Conservation (phyloP, 768 basidiomycete genomes). For the Collybia sp. region DNA sequence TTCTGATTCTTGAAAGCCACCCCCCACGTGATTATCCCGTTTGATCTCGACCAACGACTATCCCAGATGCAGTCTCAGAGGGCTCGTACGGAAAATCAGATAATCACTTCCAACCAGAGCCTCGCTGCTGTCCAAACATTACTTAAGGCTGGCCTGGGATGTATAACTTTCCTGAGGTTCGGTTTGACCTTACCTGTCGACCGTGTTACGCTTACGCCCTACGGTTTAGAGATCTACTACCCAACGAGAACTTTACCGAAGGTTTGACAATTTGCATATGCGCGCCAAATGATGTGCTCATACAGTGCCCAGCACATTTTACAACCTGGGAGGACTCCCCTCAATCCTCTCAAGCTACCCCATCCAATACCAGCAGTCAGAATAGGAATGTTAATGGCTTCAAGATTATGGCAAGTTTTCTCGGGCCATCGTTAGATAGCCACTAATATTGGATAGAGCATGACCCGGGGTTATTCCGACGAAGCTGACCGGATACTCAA, state of each 20-base stretch:
- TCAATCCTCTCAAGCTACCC: conserved; percentile 25
- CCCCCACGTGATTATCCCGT: background rate
- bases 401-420: conserved; percentile 53
- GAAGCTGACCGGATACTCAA: conserved; percentile 82
- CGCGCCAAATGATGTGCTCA: conserved; percentile 2
- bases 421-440: background rate
- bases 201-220: conserved; percentile 1
- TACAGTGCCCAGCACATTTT: conserved; percentile 40
- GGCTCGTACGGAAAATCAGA: conserved; percentile 30
- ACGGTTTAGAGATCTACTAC: conserved; percentile 58
- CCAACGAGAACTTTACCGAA: conserved; percentile 74
- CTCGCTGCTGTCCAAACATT: conserved; percentile 69
- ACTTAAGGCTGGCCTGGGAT: conserved; percentile 67
- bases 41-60: background rate
- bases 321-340: conserved; percentile 42
- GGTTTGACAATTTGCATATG: conserved; percentile 30
- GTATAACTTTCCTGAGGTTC: conserved; percentile 73
- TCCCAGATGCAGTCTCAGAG: conserved; percentile 29
- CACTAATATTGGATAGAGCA: conserved; percentile 28
- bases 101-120: conserved; percentile 56
- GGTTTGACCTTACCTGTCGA: background rate
- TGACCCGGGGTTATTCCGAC: conserved; percentile 73
- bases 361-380: conserved; percentile 30
- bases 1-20: background rate
- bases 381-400: conserved; percentile 54